Base-by-base conservation (phyloP, 768 basidiomycete species). In the Lentinula boryana region DNA sequence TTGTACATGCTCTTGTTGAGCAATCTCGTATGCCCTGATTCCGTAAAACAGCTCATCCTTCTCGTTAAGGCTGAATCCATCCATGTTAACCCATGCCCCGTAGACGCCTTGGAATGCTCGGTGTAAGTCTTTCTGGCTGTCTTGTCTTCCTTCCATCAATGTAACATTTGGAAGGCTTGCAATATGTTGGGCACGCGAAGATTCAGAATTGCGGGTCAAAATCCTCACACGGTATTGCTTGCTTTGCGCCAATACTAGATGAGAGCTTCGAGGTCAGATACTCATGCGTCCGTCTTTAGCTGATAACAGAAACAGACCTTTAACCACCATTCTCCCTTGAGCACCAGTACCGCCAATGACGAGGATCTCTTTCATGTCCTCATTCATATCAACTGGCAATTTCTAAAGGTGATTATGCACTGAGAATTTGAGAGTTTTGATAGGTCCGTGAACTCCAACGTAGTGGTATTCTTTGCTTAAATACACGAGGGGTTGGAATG, bases 81-180 rank as follows among this genome's bases (percentile, higher is more conserved):
- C 71, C 10, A 71, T 72, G 56, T 78, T 79, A 33, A 79, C 72
- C 65, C 70, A 79, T 12, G 74, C 74, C n/a, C 77, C 77, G 12
- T 48, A 48, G 16, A 48, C 46, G 21, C 46, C 46, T 23, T 23
- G 18, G 10, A 48, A 48, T 48, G 46, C 46, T 9, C 46, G 18
- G 12, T 48, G 46, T 8, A 48, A 13, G 46, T 48, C 46, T 21
- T 10, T 9, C 46, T 48, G 46, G 12, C 12, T 48, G 21, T 48
- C 46, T 48, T 48, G 46, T 23, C 46, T 21, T 9, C 46, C 46
- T 48, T 48, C 21, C 21, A 48, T 48, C 46, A 48, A 12, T 13
- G 9, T 23, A 12, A 48, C 46, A 18, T 48, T 48, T 23, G 46
- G 46, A 27, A 48, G 46, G 3, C 46, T n/a, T 6, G 46, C 46